Percentiles rank a stretch among this genome's conserved stretches.
Evolutionary conservation across 1,284 basidiomycete species (phyloP).

Genomic region (Stereum hirsutum): DNA sequence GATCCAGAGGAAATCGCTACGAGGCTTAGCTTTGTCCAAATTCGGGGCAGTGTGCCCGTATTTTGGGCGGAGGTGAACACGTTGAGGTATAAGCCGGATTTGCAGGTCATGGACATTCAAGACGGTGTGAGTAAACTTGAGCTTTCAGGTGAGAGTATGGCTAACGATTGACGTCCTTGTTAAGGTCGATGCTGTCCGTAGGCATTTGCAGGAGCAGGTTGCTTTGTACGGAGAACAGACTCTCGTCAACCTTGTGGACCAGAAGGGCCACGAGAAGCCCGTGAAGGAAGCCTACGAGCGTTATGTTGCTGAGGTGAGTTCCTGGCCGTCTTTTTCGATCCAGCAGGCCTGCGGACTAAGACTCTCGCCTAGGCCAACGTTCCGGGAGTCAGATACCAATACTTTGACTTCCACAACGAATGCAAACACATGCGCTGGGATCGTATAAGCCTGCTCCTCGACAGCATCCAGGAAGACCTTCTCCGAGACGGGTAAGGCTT

Average conservation of each 20-base stretch:
- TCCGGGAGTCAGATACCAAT: constrained; percentile 77
- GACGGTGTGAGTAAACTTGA: constrained; percentile 52
- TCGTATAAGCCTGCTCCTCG: constrained; percentile 79
- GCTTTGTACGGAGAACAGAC: constrained; percentile 74
- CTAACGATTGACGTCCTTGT: background rate
- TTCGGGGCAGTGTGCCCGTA: constrained; percentile 87
- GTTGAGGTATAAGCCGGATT: constrained; percentile 91
- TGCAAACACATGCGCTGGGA: constrained; percentile 97
- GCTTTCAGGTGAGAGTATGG: constrained; percentile 7
- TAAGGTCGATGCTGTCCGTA: constrained; percentile 65
- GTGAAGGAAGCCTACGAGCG: constrained; percentile 95
- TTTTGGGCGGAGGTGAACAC: constrained; percentile 99
- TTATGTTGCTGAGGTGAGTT: constrained; percentile 51
- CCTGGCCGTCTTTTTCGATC: background rate
- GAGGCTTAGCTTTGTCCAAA: constrained; percentile 85
- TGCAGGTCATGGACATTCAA: constrained; percentile 91
- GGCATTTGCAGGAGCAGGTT: constrained; percentile 74
- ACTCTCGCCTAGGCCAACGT: constrained; percentile 52
- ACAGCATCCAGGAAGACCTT: constrained; percentile 70
- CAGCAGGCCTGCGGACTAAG: too few relatives aligned
- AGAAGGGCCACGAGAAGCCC: constrained; percentile 90
- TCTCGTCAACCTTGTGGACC: constrained; percentile 92
- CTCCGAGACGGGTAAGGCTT: constrained; percentile 56
- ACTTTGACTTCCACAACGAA: constrained; percentile 98
- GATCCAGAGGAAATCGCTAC: constrained; percentile 43